Base-by-base conservation (phyloP, 345 rosid genomes). In the Aurinia saxatilis region DNA sequence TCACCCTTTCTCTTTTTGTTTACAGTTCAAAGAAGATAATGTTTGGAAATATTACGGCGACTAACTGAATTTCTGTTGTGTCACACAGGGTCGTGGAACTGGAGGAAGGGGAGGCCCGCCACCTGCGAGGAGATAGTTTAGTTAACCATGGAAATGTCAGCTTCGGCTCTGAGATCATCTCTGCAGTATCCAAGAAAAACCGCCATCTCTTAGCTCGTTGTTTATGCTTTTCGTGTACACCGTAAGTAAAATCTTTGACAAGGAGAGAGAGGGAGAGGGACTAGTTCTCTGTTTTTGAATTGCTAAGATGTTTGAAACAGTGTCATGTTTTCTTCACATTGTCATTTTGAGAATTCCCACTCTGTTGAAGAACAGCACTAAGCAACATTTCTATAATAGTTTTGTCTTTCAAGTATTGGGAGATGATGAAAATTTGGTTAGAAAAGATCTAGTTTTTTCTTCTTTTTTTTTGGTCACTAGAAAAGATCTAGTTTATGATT, bases 61-160 rank as follows among this genome's bases (percentile, higher is more conserved):
- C 53, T 63, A 34, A 47, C 41, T 17, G 8, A 12, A 2, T 33
- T 8, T 21, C 40, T 39, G 16, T 29, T 35, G 19, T 63, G 35
- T 33, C 16, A 31, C 44, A 21, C 92, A 84, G 62, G 90, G 84
- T 73, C 88, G 96, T 55, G 95, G 96, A 57, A 46, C 85, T 10
- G 82, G 75, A 5, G 95, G 98, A 45, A 84, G 98, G 53, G 98
- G 96, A 4, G 83, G n/a, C 12, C 85, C 39, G 52, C 91, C 91
- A 19, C 86, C 96, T 15, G 84, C 80, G 65, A 78, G 96, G 61
- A 76, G 95, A 80, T 87, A 68, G 76, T 47, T 60, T 25, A 16
- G 21, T 50, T 16, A 17, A 2, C 17, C 40, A 9, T 10, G 3
- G 5, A 40, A 41, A 45, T 17, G 45, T 45, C 25, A 55, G 36